Base-by-base conservation (phyloP, 805 yeast species). In the Maudiozyma serrabonitensis region DNA sequence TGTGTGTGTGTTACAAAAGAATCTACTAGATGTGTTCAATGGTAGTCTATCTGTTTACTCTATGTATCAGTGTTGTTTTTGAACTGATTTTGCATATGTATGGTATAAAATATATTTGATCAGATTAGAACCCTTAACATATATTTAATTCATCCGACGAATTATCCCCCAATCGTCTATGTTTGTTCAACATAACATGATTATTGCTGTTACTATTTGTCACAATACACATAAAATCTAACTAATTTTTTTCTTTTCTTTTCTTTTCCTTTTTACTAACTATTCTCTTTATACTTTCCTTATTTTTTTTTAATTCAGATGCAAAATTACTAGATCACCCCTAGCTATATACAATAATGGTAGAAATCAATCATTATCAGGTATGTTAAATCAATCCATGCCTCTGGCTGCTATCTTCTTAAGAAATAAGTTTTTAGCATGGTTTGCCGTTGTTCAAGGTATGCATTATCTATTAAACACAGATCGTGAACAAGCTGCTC, bases 401-500 rank as follows among this genome's bases (percentile, higher is more conserved):
- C 84, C 85, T 32, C 77, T 80, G 82, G 81, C 82, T 3, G 84
- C 84, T 44, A 78, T 80, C 80, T 80, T 80, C 64, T 71, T 80
- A 76, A 75, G 64, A 56, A 69, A 71, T 55, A 68, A 66, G 53
- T 64, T 61, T 47, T 44, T 65, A 39, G 69, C 62, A 11, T 78
- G 84, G 84, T 66, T 80, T 21, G 65, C 83, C 3, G 58, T 80
- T 23, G 70, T 80, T 50, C 71, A 77, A 52, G 71, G 80, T 4
- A 56, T 78, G 25, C 79, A 67, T 47, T 59, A 54, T 45, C 57
- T 52, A 26, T 51, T 66, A 19, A 66, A 60, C 28, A 57, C 60
- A 7, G 59, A 57, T 34, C 53, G 54, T 5, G 64, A 62, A 31
- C 56, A 75, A 56, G 53, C 76, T 1, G 31, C 52, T 4, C 55